Conservation (phyloP, 73 alveolate genomes). For the Paraurostyla sp. region DNA sequence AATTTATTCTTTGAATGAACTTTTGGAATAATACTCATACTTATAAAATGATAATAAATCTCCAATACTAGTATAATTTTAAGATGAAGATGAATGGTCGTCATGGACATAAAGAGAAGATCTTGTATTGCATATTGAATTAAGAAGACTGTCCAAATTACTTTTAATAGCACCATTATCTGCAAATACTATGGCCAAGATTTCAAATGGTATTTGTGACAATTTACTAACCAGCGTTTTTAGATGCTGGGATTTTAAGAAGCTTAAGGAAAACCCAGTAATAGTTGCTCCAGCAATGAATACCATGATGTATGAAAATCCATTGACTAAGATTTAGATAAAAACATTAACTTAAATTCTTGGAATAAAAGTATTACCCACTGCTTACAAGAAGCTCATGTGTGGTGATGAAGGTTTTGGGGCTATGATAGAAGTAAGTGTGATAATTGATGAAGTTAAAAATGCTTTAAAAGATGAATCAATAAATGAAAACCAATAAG, state of each 20-base stretch:
- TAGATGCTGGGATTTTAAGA: constrained; percentile 84
- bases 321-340: constrained; percentile 74
- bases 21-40: constrained; percentile 5
- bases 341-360: constrained; percentile 33
- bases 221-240: constrained; percentile 84
- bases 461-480: neutral
- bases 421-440: constrained; percentile 77
- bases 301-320: constrained; percentile 85
- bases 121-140: constrained; percentile 90
- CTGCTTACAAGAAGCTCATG: constrained; percentile 72
- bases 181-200: constrained; percentile 92
- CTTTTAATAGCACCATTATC: constrained; percentile 89
- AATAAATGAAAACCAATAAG: neutral
- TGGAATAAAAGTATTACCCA: constrained; percentile 56
- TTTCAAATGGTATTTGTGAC: constrained; percentile 89
- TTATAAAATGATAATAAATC: too few species aligned
- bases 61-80: constrained; percentile 39
- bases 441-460: neutral
- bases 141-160: constrained; percentile 82
- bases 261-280: constrained; percentile 70
- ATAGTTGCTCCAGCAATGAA: constrained; percentile 95
- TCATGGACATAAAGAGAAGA: constrained; percentile 85
- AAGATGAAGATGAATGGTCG: constrained; percentile 86
- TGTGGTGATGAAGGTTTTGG: constrained; percentile 89
- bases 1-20: neutral